phyloP scores from a whole-genome alignment of 129 eudicot species.

The Flaveria bidentis region DNA sequence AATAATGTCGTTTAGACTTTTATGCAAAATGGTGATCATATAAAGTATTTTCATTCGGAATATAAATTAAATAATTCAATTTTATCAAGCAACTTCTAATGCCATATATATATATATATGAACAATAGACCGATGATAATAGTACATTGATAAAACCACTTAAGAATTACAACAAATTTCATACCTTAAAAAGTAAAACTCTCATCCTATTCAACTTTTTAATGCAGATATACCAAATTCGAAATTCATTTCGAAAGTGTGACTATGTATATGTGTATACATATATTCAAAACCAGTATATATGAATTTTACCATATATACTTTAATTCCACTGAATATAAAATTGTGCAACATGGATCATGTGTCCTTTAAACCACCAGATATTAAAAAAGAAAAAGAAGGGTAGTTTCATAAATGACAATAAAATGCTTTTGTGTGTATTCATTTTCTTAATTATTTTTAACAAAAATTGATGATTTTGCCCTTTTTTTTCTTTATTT shows the following conservation, averaged over 20 bases:
- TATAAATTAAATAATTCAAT: background rate
- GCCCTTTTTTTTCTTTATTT: background rate
- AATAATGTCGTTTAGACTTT: no score
- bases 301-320: background rate
- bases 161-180: no score
- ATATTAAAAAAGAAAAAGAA: background rate
- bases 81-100: background rate
- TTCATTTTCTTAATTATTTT: conserved; percentile 1
- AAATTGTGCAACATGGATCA: conserved; percentile 31
- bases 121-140: no score
- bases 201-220: background rate
- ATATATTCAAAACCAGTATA: background rate
- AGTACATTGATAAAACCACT: no score
- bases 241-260: conserved; percentile 5
- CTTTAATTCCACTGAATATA: background rate
- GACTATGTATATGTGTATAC: no score
- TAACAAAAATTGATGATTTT: background rate
- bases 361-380: conserved; percentile 32
- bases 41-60: background rate
- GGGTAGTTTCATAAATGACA: background rate
- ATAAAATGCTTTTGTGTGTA: background rate
- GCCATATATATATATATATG: background rate
- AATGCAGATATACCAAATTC: background rate
- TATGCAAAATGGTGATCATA: background rate
- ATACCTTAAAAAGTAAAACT: background rate